Evolutionary conservation across 805 yeast species (phyloP), one percentile per base, ranked within the genome.

Genomic region (Wickerhamiella cacticola): DNA sequence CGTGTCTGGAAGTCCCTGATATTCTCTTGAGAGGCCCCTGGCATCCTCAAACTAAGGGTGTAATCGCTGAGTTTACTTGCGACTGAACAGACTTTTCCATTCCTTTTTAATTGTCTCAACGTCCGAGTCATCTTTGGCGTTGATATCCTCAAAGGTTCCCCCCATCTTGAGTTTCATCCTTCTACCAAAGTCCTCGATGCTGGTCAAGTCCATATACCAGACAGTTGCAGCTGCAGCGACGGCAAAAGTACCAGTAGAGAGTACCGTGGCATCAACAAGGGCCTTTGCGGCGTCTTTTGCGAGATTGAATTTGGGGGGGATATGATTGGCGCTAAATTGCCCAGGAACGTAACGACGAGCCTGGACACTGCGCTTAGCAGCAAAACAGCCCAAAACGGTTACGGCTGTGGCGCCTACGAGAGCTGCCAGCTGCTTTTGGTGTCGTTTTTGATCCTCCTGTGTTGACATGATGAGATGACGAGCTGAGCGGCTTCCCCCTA

Each of bases 251-350:
- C 86, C 73, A 0, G 79, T 72, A 2, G 95, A 83, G 15, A 88
- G 66, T 41, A 82, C 64, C 0, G 95, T 76, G 1, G 95, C 94
- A 35, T 83, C 80, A 0, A 80, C 76, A 2, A 88, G 85, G 0
- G 96, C 96, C 35, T 79, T 77, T 28, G 85, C 75, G 1, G 95
- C 95, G 61, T 87, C 95, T 48, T 77, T 75, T 52, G 83, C 78
- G 60, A 83, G 79, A 25, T 82, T 80, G 58, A 80, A 82, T n/a
- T 78, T 70, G 4, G 95, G 95, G 1, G 94, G 94, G 49, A 76
- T 73, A 57, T 86, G 89, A 63, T 87, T 87, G 10, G 88, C 85
- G 56, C 84, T 87, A 64, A 83, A 88, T 56, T 79, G 70, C 38
- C 72, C 73, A 6, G 96, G 96, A 5, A 77, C 64, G 56, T 77